Base-by-base conservation (phyloP, 75 land plant genomes). In the Isoetes taiwanensis region DNA sequence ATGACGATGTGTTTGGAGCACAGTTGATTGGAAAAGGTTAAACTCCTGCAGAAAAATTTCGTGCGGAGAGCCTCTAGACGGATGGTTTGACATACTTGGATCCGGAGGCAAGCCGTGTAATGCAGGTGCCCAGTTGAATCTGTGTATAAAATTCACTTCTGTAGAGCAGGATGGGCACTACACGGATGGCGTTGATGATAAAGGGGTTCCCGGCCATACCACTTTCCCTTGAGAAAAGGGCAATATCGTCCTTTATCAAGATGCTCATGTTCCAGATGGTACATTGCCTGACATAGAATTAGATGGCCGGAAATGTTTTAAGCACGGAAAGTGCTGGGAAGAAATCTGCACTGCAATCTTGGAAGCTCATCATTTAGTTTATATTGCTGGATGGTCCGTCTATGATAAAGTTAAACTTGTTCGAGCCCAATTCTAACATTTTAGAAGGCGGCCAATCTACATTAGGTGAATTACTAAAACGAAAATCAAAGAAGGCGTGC, bases 341-440 rank as follows among this genome's bases (percentile, higher is more conserved):
- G 91, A 86, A 42, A 83, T 86, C 21, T 83, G 72, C 61, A 52
- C 66, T 19, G 83, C 91, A 0, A 83, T 86, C 17, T 37, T 38
- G 0, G 76, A 77, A 52, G 91, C 91, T 12, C 73, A 64, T 19
- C 73, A 68, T 39, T 28, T 86, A 60, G 56, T 83, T 8, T 86
- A 86, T 46, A 72, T 86, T 42, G 68, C 79, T 9, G 91, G 91
- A 0, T 86, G 91, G 87, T 86, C 87, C 0, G 61, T 86, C 19
- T 80, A 55, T 50, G 56, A 71, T 41, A 74, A 78, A 57, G 75
- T 78, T 10, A 74, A 52, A 62, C 72, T 82, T 25, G 64, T 80
- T 6, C 48, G 78, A 33, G 78, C 50, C 6, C n/a, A 23, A 46
- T 5, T 19, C 16, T 46, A 5, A 46, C 6, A 46, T 3, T 5